Base-by-base conservation (phyloP, 2,329 filamentous ascomycete genomes). In the Boeremia exigua region DNA sequence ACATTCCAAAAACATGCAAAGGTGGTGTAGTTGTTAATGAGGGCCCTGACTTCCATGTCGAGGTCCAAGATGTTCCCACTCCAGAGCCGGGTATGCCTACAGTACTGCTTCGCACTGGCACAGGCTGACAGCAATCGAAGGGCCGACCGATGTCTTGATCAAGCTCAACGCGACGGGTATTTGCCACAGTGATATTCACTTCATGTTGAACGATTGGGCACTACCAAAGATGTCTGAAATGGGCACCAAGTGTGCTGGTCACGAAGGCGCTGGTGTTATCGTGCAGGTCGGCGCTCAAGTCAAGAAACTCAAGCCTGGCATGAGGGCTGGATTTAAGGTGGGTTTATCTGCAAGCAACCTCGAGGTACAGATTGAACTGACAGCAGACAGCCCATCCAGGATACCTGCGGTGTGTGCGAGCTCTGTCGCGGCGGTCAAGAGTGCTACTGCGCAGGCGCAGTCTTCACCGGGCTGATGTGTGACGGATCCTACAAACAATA, bases 401-500 rank as follows among this genome's bases (percentile, higher is more conserved):
- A 71, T 46, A 65, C 65, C 23, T 72, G 72, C 38, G 82, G 70
- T 15, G 42, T 53, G n/a, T 75, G 72, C 66, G 76, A 79, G 28
- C 67, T 77, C 17, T 86, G 83, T 72, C 80, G 80, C 67, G 75
- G 72, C 6, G 82, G 80, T 17, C 78, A 79, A 37, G 84, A 86
- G 65, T 81, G 80, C 33, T 84, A 86, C 65, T 84, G 82, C 60
- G 14, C 54, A 12, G 27, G 29, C 6, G 54, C 54, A 25, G 54
- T 57, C 23, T 44, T 53, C 44, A 57, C 54, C 3, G 54, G 78
- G 30, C 73, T 83, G 32, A 70, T 69, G 65, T 48, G 62, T 33
- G 67, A 74, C 14, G 70, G 84, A 1, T 82, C 82, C 1, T 87
- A 86, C 67, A 81, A 85, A 69, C 82, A 87, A 67, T 88, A 87